Evolutionary conservation across 495 filamentous ascomycete genomes (phyloP).

Genomic region (Penicillium maclennaniae): DNA sequence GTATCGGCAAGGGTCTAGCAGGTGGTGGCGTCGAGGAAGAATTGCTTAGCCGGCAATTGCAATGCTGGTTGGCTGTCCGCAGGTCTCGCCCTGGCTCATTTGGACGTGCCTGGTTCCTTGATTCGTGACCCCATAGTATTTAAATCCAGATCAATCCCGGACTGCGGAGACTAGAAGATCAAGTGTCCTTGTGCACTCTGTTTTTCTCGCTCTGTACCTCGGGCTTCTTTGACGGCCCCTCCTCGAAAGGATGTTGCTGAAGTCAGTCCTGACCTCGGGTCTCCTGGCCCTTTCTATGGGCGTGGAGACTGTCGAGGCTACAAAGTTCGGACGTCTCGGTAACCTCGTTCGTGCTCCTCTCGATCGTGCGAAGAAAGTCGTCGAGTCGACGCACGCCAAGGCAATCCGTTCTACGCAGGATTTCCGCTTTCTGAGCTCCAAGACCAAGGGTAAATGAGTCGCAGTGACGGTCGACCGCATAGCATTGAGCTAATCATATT

Average conservation of each 20-base stretch:
- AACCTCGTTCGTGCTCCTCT: conserved; percentile 75
- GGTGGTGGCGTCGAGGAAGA: conserved; percentile 12
- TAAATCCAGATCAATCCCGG: not conserved
- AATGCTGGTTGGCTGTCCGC: not conserved
- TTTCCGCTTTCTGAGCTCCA: conserved; percentile 36
- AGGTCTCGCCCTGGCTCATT: not conserved
- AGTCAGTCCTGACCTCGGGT: conserved; percentile 27
- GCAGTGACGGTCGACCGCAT: not conserved
- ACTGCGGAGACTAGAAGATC: not conserved
- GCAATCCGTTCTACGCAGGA: conserved; percentile 15
- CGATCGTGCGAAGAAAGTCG: conserved; percentile 74
- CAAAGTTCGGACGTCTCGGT: conserved; percentile 32
- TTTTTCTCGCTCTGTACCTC: not conserved
- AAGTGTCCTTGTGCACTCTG: not conserved
- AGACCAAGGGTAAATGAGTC: conserved; percentile 35
- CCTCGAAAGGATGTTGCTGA: conserved; percentile 27
- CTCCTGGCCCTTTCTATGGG: conserved; percentile 26
- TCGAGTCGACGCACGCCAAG: conserved; percentile 43
- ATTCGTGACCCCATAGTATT: not conserved
- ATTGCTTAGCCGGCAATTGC: not conserved
- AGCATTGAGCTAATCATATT: not conserved
- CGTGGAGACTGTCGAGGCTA: conserved; percentile 23
- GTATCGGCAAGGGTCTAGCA: conserved; percentile 3
- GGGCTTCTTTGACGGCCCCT: not conserved
- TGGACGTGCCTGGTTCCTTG: not conserved